These are phyloP conservation scores for Alternaria sp. DNA, from an alignment of 2,329 filamentous ascomycete genomes.

Conservation along the genomic window DNA sequence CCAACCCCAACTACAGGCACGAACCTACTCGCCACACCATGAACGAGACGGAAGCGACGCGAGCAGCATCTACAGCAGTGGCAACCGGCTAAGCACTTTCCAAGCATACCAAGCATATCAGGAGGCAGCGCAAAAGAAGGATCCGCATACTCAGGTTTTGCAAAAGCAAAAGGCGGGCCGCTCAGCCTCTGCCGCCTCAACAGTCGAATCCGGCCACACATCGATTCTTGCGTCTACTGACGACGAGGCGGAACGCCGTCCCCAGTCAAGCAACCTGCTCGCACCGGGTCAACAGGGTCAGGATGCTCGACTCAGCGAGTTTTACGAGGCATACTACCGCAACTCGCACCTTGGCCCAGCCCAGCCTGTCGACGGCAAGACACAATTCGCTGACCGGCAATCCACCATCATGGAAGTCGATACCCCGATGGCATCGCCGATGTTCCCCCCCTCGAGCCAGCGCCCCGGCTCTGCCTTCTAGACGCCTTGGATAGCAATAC, in stretches of 20 bases:
- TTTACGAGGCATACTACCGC: constrained; percentile 50
- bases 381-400: constrained; percentile 26
- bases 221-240: constrained; percentile 21
- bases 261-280: constrained; percentile 23
- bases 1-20: constrained; percentile 16
- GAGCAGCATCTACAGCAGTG: constrained; percentile 44
- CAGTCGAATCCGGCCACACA: constrained; percentile 25
- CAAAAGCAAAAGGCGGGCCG: constrained; percentile 6
- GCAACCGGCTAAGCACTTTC: constrained; percentile 29
- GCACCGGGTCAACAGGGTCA: constrained; percentile 20
- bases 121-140: constrained; percentile 7
- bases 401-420: constrained; percentile 40
- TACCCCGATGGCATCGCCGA: constrained; percentile 34
- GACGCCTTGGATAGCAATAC: neutral
- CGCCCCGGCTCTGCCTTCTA: constrained; percentile 29
- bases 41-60: constrained; percentile 39
- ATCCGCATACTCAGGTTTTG: neutral
- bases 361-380: constrained; percentile 12
- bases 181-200: constrained; percentile 25
- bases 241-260: constrained; percentile 22
- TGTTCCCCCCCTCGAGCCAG: constrained; percentile 19
- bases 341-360: constrained; percentile 29
- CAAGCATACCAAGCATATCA: constrained; percentile 24
- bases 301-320: constrained; percentile 46
- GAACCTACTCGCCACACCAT: constrained; percentile 32